Percentiles rank a stretch among this genome's conserved stretches.
These are phyloP conservation scores for Xylaria telfairii DNA, from an alignment of 495 filamentous ascomycete species.

Conservation along the genomic window DNA sequence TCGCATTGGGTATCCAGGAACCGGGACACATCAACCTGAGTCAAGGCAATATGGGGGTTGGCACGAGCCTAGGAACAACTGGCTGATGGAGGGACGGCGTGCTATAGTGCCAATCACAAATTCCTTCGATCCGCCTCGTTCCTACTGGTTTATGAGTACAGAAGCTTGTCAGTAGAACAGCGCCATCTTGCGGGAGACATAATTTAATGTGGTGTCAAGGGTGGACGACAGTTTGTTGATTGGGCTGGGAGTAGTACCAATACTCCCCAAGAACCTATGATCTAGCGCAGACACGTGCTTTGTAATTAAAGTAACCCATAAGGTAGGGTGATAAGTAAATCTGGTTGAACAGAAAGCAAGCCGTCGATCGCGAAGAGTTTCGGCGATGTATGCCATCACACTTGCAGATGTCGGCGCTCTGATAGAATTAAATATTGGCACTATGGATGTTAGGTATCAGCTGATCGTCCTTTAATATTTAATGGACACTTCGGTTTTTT, in stretches of 20 bases:
- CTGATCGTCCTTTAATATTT: background rate
- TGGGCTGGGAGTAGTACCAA: background rate
- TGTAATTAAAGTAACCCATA: background rate
- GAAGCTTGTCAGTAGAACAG: background rate
- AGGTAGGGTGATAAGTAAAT: background rate
- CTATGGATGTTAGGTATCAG: conserved; percentile 6
- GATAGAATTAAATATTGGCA: background rate
- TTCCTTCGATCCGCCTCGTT: background rate
- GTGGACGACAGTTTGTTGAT: background rate
- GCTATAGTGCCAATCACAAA: background rate
- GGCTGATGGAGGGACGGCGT: background rate
- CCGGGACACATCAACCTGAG: background rate
- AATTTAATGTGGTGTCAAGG: background rate
- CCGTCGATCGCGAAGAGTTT: background rate
- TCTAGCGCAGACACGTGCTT: background rate
- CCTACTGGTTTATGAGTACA: too few relatives aligned
- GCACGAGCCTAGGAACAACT: background rate
- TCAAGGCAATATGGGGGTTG: conserved; percentile 4
- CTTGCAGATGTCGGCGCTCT: background rate
- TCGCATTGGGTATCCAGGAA: conserved; percentile 5
- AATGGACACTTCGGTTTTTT: conserved; percentile 7
- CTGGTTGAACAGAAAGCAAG: conserved; percentile 12
- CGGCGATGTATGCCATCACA: conserved; percentile 1
- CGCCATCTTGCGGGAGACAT: background rate
- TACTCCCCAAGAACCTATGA: background rate